A percentile compares a stretch with the other conserved stretches of the same genome.
phyloP scores from a whole-genome alignment of 2,329 filamentous ascomycete species.

The Aureobasidium sp. region DNA sequence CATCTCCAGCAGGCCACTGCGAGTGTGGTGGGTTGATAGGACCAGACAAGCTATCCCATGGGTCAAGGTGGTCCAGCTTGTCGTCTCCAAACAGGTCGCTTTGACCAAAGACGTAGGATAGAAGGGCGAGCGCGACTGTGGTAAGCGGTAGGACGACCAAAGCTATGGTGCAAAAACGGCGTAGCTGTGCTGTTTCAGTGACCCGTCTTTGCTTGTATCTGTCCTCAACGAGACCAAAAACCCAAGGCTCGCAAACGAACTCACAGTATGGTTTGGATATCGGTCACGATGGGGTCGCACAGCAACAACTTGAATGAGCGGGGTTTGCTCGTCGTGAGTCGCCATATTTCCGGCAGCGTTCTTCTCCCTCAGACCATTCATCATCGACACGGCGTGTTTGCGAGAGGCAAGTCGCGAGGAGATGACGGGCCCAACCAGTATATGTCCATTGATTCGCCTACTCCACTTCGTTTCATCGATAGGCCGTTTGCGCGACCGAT shows the following conservation, averaged over 20 bases:
- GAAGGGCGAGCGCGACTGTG: slow-evolving; percentile 31
- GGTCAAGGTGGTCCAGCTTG: slow-evolving; percentile 18
- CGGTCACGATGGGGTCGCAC: slow-evolving; percentile 36
- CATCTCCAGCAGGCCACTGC: slow-evolving; percentile 37
- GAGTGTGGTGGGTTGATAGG: slow-evolving; percentile 27
- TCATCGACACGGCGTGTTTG: neutral
- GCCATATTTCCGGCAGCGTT: slow-evolving; percentile 29
- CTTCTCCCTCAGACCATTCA: slow-evolving; percentile 9
- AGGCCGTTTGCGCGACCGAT: slow-evolving; percentile 2
- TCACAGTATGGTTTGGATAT: slow-evolving; percentile 44
- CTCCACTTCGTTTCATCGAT: neutral
- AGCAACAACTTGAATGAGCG: slow-evolving; percentile 58
- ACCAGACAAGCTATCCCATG: slow-evolving; percentile 17
- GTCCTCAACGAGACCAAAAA: neutral
- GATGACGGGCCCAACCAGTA: neutral
- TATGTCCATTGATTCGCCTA: neutral
- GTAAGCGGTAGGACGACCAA: slow-evolving; percentile 33
- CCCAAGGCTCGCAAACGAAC: neutral
- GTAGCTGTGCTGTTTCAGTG: slow-evolving; percentile 33
- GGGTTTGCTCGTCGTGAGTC: slow-evolving; percentile 51
- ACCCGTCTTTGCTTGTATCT: neutral
- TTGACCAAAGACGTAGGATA: slow-evolving; percentile 32
- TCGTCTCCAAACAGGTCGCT: slow-evolving; percentile 29
- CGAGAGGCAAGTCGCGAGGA: neutral
- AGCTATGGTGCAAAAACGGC: slow-evolving; percentile 60